These are phyloP conservation scores for Austroboletus festivus DNA, from an alignment of 768 basidiomycete species.

Conservation along the genomic window DNA sequence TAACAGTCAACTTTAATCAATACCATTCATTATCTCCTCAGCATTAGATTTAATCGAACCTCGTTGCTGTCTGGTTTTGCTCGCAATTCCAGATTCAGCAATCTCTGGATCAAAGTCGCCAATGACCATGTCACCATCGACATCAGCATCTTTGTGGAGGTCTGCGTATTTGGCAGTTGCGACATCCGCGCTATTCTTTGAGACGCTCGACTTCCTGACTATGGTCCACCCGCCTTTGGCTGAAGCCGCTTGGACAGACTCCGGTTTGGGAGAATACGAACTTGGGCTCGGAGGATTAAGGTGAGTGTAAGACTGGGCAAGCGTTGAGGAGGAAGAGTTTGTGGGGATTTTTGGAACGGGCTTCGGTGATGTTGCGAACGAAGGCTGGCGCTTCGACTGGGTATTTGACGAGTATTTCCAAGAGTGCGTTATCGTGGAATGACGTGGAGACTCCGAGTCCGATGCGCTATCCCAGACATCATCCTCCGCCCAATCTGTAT, in stretches of 20 bases:
- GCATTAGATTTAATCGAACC: conserved; percentile 61
- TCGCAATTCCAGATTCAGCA: conserved; percentile 28
- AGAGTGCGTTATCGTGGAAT: conserved; percentile 46
- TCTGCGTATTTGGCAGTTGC: conserved; percentile 20
- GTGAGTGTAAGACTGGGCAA: conserved; percentile 82
- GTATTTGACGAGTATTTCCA: conserved; percentile 35
- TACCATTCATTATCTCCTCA: conserved; percentile 77
- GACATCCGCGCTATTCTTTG: conserved; percentile 24
- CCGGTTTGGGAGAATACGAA: conserved; percentile 64
- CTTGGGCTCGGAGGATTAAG: conserved; percentile 69
- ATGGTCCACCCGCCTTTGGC: conserved; percentile 76
- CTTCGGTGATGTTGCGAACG: conserved; percentile 49
- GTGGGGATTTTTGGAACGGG: conserved; percentile 48
- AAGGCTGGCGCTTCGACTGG: conserved; percentile 23
- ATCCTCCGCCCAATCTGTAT: conserved; percentile 75
- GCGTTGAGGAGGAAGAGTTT: conserved; percentile 60
- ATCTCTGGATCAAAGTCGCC: conserved; percentile 69
- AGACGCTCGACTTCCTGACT: conserved; percentile 45
- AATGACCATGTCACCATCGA: conserved; percentile 74
- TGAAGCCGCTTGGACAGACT: conserved; percentile 37
- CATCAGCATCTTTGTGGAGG: conserved; percentile 51
- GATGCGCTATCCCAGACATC: conserved; percentile 86
- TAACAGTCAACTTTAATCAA: conserved; percentile 16
- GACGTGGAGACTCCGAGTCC: conserved; percentile 68
- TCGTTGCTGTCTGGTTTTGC: conserved; percentile 45